These are phyloP conservation scores for Coemansia sp. DNA, from an alignment of 192 early-diverging fungal species.

Conservation along the genomic window DNA sequence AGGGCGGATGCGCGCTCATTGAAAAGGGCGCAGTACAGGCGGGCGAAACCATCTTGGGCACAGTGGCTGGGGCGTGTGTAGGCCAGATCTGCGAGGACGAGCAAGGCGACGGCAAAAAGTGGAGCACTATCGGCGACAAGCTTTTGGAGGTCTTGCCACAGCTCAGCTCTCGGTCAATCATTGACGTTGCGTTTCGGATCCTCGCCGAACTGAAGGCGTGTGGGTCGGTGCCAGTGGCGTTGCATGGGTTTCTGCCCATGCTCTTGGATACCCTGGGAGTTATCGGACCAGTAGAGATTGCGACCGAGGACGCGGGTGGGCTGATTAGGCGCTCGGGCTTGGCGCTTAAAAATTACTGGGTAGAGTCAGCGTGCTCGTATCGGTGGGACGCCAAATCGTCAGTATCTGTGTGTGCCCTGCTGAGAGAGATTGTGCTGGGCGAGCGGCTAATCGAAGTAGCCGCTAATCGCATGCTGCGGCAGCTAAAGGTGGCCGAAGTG, in stretches of 20 bases:
- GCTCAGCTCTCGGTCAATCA: slow-evolving; percentile 22
- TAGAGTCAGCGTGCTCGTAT: slow-evolving; percentile 41
- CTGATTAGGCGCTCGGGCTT: slow-evolving; percentile 27
- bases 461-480: slow-evolving; percentile 32
- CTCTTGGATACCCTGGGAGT: slow-evolving; percentile 42
- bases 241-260: slow-evolving; percentile 30
- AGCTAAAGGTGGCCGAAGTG: slow-evolving; percentile 19
- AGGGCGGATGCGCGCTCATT: slow-evolving; percentile 26
- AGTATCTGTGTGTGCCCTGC: slow-evolving; percentile 27
- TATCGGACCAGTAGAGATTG: slow-evolving; percentile 39
- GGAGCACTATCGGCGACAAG: slow-evolving; percentile 26
- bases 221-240: slow-evolving; percentile 17
- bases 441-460: slow-evolving; percentile 16
- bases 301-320: neutral
- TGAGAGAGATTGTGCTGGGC: slow-evolving; percentile 31
- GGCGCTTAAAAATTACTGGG: slow-evolving; percentile 43
- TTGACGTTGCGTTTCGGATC: slow-evolving; percentile 38
- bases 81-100: slow-evolving; percentile 41
- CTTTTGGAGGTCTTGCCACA: slow-evolving; percentile 33
- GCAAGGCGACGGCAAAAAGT: slow-evolving; percentile 3
- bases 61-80: slow-evolving; percentile 27
- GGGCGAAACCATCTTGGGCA: slow-evolving; percentile 9
- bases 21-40: slow-evolving; percentile 13
- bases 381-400: slow-evolving; percentile 35
- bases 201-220: slow-evolving; percentile 42